phyloP scores from a whole-genome alignment of 257 asterid species.

The Linaria vulgaris region DNA sequence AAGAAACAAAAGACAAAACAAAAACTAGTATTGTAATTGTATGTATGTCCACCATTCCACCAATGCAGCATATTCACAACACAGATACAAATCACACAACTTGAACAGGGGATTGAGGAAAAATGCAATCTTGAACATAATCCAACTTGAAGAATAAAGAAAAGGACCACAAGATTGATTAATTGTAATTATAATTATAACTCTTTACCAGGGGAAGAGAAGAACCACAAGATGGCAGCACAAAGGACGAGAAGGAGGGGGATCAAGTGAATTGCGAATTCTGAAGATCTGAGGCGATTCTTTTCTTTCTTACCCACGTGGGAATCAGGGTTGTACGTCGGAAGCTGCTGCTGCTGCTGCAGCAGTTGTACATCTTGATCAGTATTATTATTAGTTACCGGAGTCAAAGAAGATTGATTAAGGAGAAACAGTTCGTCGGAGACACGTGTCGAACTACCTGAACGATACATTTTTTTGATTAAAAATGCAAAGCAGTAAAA shows the following conservation, averaged over 20 bases:
- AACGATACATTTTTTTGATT: slow-evolving; percentile 44
- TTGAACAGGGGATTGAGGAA: neutral
- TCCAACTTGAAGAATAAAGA: neutral
- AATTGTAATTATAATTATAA: too few relatives aligned
- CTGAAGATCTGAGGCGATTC: slow-evolving; percentile 66
- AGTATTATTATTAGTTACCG: too few relatives aligned
- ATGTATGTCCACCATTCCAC: too few relatives aligned
- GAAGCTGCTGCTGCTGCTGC: slow-evolving; percentile 45
- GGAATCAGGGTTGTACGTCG: slow-evolving; percentile 52
- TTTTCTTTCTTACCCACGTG: slow-evolving; percentile 57
- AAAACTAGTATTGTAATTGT: too few relatives aligned
- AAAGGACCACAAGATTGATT: too few relatives aligned
- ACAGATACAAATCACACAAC: neutral
- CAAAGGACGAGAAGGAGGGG: slow-evolving; percentile 61
- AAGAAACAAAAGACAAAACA: too few relatives aligned
- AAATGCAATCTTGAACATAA: neutral
- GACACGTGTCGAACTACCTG: slow-evolving; percentile 57
- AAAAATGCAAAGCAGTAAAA: too few relatives aligned
- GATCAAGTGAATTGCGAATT: slow-evolving; percentile 65
- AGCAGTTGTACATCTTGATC: slow-evolving; percentile 18
- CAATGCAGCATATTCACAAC: too few relatives aligned
- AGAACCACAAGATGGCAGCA: slow-evolving; percentile 60
- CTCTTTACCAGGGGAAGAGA: slow-evolving; percentile 55
- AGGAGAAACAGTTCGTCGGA: slow-evolving; percentile 57
- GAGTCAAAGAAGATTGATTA: slow-evolving; percentile 21